Evolutionary conservation across 2,329 filamentous ascomycete genomes (phyloP).

Genomic region (Cladophialophora exuberans): DNA sequence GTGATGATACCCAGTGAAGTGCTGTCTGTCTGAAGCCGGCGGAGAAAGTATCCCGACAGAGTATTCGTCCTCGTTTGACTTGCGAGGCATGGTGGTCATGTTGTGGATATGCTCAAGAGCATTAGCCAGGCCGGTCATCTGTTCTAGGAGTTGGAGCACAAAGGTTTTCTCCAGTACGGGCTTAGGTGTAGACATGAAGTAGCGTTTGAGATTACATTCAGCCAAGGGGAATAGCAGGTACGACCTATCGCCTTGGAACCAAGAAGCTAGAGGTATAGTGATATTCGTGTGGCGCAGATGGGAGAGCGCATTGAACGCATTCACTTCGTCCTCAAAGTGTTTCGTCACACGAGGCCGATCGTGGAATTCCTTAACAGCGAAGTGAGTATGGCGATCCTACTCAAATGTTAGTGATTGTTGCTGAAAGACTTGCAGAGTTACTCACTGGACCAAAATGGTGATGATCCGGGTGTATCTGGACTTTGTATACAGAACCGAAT

Average conservation of each 20-base stretch:
- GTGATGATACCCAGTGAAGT: not conserved
- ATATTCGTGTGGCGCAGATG: not conserved
- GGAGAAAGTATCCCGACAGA: not conserved
- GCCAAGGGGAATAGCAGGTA: not conserved
- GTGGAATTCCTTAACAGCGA: not conserved
- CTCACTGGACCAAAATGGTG: too few species aligned
- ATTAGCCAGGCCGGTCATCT: not conserved
- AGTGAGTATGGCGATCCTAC: not conserved
- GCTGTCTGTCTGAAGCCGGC: not conserved
- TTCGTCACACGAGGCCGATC: not conserved
- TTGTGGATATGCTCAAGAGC: not conserved
- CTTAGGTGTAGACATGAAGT: not conserved
- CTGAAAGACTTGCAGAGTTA: too few species aligned
- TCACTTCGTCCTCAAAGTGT: not conserved
- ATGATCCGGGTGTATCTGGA: constrained; percentile 3
- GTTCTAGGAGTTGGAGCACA: not conserved
- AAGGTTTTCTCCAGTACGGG: not conserved
- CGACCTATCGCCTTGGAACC: not conserved
- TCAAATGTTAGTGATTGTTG: too few species aligned
- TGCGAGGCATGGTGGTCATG: too few species aligned
- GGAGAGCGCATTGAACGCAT: not conserved
- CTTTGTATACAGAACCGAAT: constrained; percentile 5
- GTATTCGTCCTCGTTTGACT: not conserved
- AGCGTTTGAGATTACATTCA: not conserved
- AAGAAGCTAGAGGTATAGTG: not conserved